A percentile compares a stretch with the other conserved stretches of the same genome.
phyloP scores from a whole-genome alignment of 371 early-diverging fungal genomes.

The Entomophthora muscae region DNA sequence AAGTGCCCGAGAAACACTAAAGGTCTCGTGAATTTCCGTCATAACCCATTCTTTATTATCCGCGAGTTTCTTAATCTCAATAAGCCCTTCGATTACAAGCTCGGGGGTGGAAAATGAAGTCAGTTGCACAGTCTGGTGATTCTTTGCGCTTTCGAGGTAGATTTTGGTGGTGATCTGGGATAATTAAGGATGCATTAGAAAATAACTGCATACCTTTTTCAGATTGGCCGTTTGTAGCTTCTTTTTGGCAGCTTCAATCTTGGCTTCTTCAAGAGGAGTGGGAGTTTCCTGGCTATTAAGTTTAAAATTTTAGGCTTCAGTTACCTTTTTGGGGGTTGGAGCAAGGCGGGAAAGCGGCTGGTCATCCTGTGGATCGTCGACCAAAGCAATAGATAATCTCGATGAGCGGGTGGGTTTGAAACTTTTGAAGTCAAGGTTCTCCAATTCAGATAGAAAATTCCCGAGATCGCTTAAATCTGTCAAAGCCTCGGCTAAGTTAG shows the following conservation, averaged over 20 bases:
- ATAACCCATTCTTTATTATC: conserved; percentile 43
- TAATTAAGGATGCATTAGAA: no score
- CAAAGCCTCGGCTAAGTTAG: neutral
- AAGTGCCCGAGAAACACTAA: conserved; percentile 55
- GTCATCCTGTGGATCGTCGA: conserved; percentile 1
- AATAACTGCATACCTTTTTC: conserved; percentile 5
- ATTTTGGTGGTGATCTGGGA: conserved; percentile 40
- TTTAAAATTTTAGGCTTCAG: neutral
- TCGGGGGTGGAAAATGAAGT: conserved; percentile 45
- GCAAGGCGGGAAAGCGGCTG: neutral
- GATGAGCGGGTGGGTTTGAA: neutral
- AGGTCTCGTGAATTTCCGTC: conserved; percentile 57
- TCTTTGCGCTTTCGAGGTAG: conserved; percentile 48
- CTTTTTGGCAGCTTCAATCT: neutral
- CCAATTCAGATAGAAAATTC: neutral
- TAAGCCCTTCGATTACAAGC: conserved; percentile 40
- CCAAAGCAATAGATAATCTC: conserved; percentile 1
- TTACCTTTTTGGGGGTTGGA: neutral
- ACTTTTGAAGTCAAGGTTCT: neutral
- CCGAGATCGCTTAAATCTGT: neutral
- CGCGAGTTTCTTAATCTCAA: conserved; percentile 26
- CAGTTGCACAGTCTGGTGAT: conserved; percentile 42
- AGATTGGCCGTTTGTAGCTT: conserved; percentile 4
- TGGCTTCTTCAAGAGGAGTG: neutral
- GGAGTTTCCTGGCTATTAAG: neutral